Evolutionary conservation across 306 rosid species (phyloP), one percentile per base, ranked within the genome.

Genomic region (Urtica urens): DNA sequence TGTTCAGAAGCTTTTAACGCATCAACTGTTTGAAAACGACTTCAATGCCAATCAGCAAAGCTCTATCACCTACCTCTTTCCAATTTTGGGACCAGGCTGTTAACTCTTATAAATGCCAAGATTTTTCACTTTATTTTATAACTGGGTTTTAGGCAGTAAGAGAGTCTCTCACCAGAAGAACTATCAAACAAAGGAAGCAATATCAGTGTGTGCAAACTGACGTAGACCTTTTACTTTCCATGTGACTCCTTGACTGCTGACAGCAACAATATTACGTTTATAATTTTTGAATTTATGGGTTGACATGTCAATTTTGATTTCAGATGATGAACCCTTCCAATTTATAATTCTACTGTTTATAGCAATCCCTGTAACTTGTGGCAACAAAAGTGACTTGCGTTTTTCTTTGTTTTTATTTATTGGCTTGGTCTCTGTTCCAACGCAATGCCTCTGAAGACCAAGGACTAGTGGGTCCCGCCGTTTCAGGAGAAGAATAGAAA

Each of bases 11-110:
- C 40, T 31, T 49, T 49, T 40, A 38, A 38, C 9, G 14, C 24
- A 1, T 55, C 67, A 53, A 51, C 57, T 37, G 62, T 55, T 28
- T 11, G 77, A 73, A 46, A 73, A 60, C 48, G 84, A 70, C 72
- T 29, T 30, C 17, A 69, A 69, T 53, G 24, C n/a, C 28, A 38
- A 28, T 48, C 67, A 20, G 27, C 58, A 23, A 15, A 49, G 51
- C 54, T 42, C 43, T 31, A 25, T 53, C 22, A 47, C 57, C 64
- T 47, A 18, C 56, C 57, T 15, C 38, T 67, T 60, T 42, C 13
- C 65, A 22, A 4, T 11, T 19, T 24, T 18, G 73, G 73, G 73
- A 49, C 74, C 66, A 50, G 19, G 23, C 15, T 49, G 30, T 60
- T 26, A 60, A 15, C 52, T 45, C 59, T 35, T 26, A 18, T 55